Conservation (phyloP, 805 yeast species). For the Ogataea chonburiensis region DNA sequence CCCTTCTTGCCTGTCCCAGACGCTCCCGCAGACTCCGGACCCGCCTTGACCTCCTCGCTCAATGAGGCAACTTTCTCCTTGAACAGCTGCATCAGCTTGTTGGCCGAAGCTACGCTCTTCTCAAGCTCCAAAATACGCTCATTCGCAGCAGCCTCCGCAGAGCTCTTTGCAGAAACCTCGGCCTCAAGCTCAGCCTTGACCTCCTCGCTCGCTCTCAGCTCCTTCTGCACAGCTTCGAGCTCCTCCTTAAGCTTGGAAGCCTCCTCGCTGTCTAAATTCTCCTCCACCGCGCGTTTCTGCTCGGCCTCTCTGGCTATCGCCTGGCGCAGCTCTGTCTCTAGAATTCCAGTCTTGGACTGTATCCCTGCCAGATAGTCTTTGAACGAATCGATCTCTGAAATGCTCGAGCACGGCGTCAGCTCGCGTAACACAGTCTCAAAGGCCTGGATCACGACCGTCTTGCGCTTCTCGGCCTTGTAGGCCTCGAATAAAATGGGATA, state of each 20-base stretch:
- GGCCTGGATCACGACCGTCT: conserved; percentile 51
- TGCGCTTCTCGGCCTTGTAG: conserved; percentile 75
- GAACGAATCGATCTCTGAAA: conserved; percentile 69
- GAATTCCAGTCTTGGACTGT: conserved; percentile 56
- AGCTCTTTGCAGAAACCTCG: neutral
- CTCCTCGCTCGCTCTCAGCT: conserved; percentile 2
- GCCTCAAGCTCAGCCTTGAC: neutral
- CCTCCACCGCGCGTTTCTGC: conserved; percentile 10
- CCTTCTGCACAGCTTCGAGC: neutral
- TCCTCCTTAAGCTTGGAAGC: neutral
- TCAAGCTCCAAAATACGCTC: conserved; percentile 9
- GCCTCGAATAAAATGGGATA: conserved; percentile 85
- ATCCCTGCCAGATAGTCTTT: conserved; percentile 68
- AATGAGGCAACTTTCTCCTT: conserved; percentile 27
- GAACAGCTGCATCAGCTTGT: conserved; percentile 24
- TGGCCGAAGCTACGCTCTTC: conserved; percentile 25
- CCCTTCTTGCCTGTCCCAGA: conserved; percentile 12
- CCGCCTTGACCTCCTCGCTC: conserved; percentile 20
- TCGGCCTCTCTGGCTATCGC: conserved; percentile 30
- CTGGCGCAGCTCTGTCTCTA: conserved; percentile 63
- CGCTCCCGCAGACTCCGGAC: conserved; percentile 1
- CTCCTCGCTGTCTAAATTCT: conserved; percentile 4
- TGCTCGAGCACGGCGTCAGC: conserved; percentile 73
- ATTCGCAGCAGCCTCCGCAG: neutral
- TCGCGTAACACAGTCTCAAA: conserved; percentile 76